A percentile compares a stretch with the other conserved stretches of the same genome.
phyloP scores from a whole-genome alignment of 2,329 filamentous ascomycete genomes.

The Exophiala sideris region DNA sequence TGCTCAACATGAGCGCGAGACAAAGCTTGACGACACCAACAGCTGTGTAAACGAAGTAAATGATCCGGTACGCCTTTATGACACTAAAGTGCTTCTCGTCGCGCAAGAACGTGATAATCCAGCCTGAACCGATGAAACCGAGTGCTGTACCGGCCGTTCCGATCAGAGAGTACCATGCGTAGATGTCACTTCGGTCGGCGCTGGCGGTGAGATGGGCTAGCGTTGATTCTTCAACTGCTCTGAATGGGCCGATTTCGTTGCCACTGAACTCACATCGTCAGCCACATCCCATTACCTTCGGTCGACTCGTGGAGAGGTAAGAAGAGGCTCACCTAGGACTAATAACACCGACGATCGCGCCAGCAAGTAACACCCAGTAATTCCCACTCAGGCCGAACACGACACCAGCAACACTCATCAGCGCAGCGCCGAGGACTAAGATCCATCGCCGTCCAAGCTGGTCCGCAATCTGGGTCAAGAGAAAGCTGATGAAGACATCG shows the following conservation, averaged over 20 bases:
- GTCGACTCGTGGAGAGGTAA: not conserved
- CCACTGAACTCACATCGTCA: slow-evolving; percentile 40
- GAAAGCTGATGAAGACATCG: slow-evolving; percentile 58
- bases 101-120: slow-evolving; percentile 49
- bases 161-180: slow-evolving; percentile 43
- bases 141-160: slow-evolving; percentile 53
- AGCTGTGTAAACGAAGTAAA: slow-evolving; percentile 55
- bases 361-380: slow-evolving; percentile 58
- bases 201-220: slow-evolving; percentile 31
- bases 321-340: slow-evolving; percentile 43
- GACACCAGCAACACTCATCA: slow-evolving; percentile 57
- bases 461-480: slow-evolving; percentile 59
- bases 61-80: slow-evolving; percentile 52
- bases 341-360: slow-evolving; percentile 60
- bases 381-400: slow-evolving; percentile 52
- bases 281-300: slow-evolving; percentile 18
- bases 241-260: slow-evolving; percentile 62
- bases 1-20: slow-evolving; percentile 47
- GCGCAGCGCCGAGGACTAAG: slow-evolving; percentile 51
- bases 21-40: slow-evolving; percentile 54
- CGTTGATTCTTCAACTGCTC: slow-evolving; percentile 56
- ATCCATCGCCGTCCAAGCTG: slow-evolving; percentile 52
- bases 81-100: slow-evolving; percentile 47
- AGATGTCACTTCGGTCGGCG: slow-evolving; percentile 20
- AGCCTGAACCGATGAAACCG: slow-evolving; percentile 53